Evolutionary conservation across 1,139 yeast genomes (phyloP).

Genomic region (Hansenula anomala): DNA sequence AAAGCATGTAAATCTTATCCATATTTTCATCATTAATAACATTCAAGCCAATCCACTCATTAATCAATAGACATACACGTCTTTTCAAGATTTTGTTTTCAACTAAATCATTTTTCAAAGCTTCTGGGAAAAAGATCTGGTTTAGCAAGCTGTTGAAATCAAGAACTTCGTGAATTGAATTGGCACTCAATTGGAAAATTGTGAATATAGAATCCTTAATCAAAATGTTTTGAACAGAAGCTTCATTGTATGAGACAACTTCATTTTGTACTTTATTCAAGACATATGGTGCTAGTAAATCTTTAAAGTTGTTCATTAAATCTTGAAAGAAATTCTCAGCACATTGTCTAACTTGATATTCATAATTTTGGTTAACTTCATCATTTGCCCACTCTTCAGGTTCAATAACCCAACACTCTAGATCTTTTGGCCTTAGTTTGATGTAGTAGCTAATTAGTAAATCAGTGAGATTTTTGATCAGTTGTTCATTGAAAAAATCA

Average conservation of each 20-base stretch:
- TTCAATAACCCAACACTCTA: slow-evolving; percentile 76
- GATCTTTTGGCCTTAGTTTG: slow-evolving; percentile 64
- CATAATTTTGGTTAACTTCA: slow-evolving; percentile 75
- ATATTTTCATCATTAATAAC: slow-evolving; percentile 52
- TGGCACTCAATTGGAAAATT: slow-evolving; percentile 74
- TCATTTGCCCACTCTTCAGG: slow-evolving; percentile 94
- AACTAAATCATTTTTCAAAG: slow-evolving; percentile 36
- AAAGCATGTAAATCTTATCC: slow-evolving; percentile 52
- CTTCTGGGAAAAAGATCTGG: slow-evolving; percentile 65
- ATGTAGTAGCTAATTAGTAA: slow-evolving; percentile 69
- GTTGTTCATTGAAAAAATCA: slow-evolving; percentile 53
- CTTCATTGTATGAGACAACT: slow-evolving; percentile 32
- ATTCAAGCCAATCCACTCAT: slow-evolving; percentile 75
- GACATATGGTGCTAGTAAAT: slow-evolving; percentile 55
- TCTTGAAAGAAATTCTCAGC: slow-evolving; percentile 84
- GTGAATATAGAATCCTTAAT: slow-evolving; percentile 77
- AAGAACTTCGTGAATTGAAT: slow-evolving; percentile 57
- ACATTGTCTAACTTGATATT: slow-evolving; percentile 80
- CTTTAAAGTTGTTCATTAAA: slow-evolving; percentile 60
- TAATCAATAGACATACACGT: slow-evolving; percentile 68
- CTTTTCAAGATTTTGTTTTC: slow-evolving; percentile 67
- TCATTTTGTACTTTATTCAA: slow-evolving; percentile 58
- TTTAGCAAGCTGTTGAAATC: slow-evolving; percentile 58
- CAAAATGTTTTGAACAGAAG: slow-evolving; percentile 47
- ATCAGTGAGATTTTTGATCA: slow-evolving; percentile 57